Conservation (phyloP, 306 rosid species). For the Glycyrrhiza uralensis region DNA sequence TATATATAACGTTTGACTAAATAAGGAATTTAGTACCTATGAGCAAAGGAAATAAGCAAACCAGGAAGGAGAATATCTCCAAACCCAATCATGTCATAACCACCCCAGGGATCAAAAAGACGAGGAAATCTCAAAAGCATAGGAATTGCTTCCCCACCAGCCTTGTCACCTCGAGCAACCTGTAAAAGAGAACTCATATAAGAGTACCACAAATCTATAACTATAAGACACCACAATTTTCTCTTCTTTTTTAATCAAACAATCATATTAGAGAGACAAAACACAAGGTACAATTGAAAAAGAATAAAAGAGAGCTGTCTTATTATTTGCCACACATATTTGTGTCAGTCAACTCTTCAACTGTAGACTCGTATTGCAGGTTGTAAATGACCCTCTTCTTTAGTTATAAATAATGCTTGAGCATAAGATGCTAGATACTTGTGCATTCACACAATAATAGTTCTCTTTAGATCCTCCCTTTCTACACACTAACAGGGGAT, state of each 20-base stretch:
- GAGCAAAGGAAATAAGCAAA: slow-evolving; percentile 76
- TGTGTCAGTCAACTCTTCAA: background rate
- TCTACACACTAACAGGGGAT: background rate
- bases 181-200: slow-evolving; percentile 31
- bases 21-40: slow-evolving; percentile 50
- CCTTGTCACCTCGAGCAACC: slow-evolving; percentile 92
- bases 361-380: background rate
- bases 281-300: slow-evolving; percentile 3
- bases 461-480: background rate
- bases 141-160: slow-evolving; percentile 92
- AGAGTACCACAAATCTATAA: background rate
- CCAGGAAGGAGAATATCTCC: slow-evolving; percentile 97
- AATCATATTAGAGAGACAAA: slow-evolving; percentile 1
- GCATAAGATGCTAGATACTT: background rate
- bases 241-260: background rate
- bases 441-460: background rate
- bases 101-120: slow-evolving; percentile 86
- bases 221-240: background rate
- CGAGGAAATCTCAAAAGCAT: slow-evolving; percentile 92
- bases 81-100: slow-evolving; percentile 93
- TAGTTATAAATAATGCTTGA: background rate
- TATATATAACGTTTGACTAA: background rate
- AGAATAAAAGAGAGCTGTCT: background rate
- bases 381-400: background rate
- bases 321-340: background rate